phyloP scores from a whole-genome alignment of 768 basidiomycete species.

The Boletus coccyginus region DNA sequence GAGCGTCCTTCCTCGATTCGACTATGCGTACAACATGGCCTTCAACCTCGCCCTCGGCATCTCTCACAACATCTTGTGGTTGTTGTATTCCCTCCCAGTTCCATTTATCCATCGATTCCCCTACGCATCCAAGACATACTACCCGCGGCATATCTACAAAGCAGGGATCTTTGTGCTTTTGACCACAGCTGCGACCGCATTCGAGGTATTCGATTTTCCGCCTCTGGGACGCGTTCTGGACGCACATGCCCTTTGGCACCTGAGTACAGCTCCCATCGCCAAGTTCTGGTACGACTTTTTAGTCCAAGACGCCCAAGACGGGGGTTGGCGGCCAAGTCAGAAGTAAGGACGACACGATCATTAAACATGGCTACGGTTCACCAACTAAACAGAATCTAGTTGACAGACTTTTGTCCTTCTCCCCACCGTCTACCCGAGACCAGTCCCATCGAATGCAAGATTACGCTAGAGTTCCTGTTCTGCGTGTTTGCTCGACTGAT shows the following conservation, averaged over 20 bases:
- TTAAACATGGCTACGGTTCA: neutral
- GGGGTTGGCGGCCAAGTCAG: constrained; percentile 57
- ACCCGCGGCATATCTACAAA: constrained; percentile 52
- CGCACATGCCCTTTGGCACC: constrained; percentile 93
- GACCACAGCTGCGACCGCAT: constrained; percentile 68
- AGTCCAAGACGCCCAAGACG: constrained; percentile 65
- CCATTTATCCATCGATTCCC: constrained; percentile 56
- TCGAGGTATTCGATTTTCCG: constrained; percentile 93
- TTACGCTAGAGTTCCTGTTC: constrained; percentile 13
- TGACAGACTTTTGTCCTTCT: constrained; percentile 1
- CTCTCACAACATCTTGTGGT: constrained; percentile 80
- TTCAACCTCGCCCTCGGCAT: constrained; percentile 80
- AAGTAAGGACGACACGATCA: constrained; percentile 18
- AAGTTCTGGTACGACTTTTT: constrained; percentile 86
- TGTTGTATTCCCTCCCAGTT: constrained; percentile 58
- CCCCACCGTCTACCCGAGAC: neutral
- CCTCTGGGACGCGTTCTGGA: constrained; percentile 75
- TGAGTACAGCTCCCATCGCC: constrained; percentile 75
- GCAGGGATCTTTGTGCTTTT: constrained; percentile 61
- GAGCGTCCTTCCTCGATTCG: constrained; percentile 70
- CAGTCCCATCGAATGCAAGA: neutral
- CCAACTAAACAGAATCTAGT: constrained; percentile 13
- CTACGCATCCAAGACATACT: constrained; percentile 50
- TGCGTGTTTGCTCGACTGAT: constrained; percentile 30
- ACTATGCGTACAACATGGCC: constrained; percentile 90